Evolutionary conservation across 129 eudicot genomes (phyloP), one percentile per base, ranked within the genome.

Genomic region (Flaveria sonorensis): DNA sequence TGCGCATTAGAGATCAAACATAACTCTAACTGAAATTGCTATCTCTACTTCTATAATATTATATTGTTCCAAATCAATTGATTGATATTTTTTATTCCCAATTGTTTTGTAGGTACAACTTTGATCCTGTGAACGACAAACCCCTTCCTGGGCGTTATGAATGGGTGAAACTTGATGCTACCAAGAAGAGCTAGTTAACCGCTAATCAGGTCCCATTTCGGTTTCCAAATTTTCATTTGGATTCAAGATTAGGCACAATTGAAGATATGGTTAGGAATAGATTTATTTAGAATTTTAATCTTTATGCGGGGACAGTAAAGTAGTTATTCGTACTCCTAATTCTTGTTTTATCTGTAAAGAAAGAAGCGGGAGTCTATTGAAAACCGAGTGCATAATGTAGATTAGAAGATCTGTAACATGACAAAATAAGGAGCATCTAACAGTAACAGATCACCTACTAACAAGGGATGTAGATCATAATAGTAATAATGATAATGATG

Each of bases 61-160:
- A 56, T 11, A 55, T 45, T 13, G 20, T 28, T 26, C 7, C 20
- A 14, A 13, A 16, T 7, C 9, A 51, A 24, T 55, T 10, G 4
- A 24, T 61, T 71, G 6, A 12, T 56, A 18, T 70, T 26, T 42
- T 52, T 9, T 20, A 7, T 51, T 48, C 3, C 13, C 13, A 40
- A 79, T 6, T 75, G 32, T 55, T 18, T 46, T 85, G 78, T 76
- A 83, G 89, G 89, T 88, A 88, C 81, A 88, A 88, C 86, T 88
- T 81, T 76, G 92, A 88, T 81, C 92, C 89, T 0, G 83, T 85
- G 75, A 79, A 81, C 0, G 89, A 83, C 19, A 83, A 83, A 55
- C 92, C 92, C 4, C 88, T 88, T 24, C 79, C 70, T 13, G 92
- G 92, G 36, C 89, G 86, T 36, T 88, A 70, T 46, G 84, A 83